Evolutionary conservation across 371 early-diverging fungal species (phyloP).

Genomic region (Mortierella sp.): DNA sequence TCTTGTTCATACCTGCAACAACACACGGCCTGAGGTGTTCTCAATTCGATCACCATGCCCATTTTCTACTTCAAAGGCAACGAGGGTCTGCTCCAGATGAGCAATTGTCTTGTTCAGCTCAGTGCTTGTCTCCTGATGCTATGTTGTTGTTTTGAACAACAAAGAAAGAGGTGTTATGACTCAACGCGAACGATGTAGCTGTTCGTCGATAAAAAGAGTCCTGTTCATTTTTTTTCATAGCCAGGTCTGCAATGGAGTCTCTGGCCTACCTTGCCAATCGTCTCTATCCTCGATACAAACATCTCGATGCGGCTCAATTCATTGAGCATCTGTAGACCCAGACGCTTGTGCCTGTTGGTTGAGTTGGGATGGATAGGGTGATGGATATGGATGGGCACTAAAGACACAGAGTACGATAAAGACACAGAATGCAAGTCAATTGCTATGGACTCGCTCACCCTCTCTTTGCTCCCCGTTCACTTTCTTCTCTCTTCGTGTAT

Average conservation of each 20-base stretch:
- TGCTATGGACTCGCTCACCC: not conserved
- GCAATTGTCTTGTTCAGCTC: constrained; percentile 40
- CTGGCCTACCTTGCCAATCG: constrained; percentile 43
- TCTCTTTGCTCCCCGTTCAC: not conserved
- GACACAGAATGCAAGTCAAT: not conserved
- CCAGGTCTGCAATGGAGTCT: not conserved
- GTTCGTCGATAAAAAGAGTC: not conserved
- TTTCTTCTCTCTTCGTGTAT: too few species aligned
- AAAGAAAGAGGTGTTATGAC: constrained; percentile 6
- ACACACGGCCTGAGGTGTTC: constrained; percentile 34
- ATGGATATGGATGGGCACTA: constrained; percentile 54
- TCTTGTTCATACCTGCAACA: constrained; percentile 40
- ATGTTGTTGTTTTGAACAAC: not conserved
- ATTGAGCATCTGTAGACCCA: constrained; percentile 54
- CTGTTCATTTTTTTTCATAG: not conserved
- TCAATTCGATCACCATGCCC: constrained; percentile 24
- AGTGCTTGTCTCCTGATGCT: constrained; percentile 40
- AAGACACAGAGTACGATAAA: not conserved
- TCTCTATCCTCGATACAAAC: constrained; percentile 46
- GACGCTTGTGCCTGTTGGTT: constrained; percentile 52
- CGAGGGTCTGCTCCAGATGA: constrained; percentile 45
- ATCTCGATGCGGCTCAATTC: constrained; percentile 54
- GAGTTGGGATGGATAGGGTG: constrained; percentile 56
- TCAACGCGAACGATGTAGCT: not conserved
- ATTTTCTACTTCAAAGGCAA: constrained; percentile 42